Evolutionary conservation across 441 rosid genomes (phyloP).

Genomic region (Capsella rubella): DNA sequence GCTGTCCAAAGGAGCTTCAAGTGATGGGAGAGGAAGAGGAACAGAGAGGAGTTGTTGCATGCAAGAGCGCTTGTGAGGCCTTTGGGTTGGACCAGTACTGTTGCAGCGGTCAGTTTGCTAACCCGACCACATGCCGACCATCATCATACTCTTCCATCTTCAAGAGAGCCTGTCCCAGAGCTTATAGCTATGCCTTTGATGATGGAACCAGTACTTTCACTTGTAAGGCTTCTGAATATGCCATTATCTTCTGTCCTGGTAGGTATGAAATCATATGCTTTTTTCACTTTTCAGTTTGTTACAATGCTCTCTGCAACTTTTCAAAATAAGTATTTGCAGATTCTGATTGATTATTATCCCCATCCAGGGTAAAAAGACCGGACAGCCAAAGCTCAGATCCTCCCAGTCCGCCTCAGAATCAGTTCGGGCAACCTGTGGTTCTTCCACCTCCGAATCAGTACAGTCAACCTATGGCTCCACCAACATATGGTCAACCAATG

Average conservation of each 20-base stretch:
- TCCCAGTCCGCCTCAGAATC: conserved; percentile 34
- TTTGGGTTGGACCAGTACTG: conserved; percentile 76
- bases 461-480: conserved; percentile 34
- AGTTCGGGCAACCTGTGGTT: conserved; percentile 22
- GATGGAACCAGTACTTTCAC: conserved; percentile 77
- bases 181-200: conserved; percentile 75
- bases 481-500: conserved; percentile 24
- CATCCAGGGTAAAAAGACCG: conserved; percentile 40
- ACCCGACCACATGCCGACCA: conserved; percentile 67
- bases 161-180: conserved; percentile 75
- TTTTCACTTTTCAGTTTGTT: conserved; percentile 21
- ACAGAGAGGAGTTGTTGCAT: conserved; percentile 57
- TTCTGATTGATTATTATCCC: conserved; percentile 7
- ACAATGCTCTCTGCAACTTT: conserved; percentile 1
- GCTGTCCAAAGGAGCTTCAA: conserved; percentile 91
- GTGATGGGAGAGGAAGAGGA: conserved; percentile 53
- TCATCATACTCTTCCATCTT: conserved; percentile 65
- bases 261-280: conserved; percentile 47
- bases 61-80: conserved; percentile 76
- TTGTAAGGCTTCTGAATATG: conserved; percentile 70
- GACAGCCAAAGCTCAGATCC: conserved; percentile 34
- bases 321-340: background rate
- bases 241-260: conserved; percentile 67
- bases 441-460: conserved; percentile 18
- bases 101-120: conserved; percentile 77